These are phyloP conservation scores for Scedosporium minutisporum DNA, from an alignment of 2,329 filamentous ascomycete species.

Conservation along the genomic window DNA sequence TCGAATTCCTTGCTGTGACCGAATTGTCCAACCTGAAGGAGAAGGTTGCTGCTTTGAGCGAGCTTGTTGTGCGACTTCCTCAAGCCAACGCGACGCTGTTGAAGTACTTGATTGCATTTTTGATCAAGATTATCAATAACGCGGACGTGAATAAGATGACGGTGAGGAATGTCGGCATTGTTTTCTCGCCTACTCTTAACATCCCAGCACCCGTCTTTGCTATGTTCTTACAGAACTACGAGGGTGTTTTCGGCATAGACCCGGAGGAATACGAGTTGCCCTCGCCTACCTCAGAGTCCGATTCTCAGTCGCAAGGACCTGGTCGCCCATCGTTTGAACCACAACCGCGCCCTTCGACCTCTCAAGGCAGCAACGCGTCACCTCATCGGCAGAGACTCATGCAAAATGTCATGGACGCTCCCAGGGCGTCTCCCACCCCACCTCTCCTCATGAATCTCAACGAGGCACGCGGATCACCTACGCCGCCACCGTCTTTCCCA, in stretches of 20 bases:
- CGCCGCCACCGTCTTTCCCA: slow-evolving; percentile 22
- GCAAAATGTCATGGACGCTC: slow-evolving; percentile 26
- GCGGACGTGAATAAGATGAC: slow-evolving; percentile 94
- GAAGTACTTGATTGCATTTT: slow-evolving; percentile 74
- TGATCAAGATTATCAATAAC: slow-evolving; percentile 89
- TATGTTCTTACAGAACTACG: slow-evolving; percentile 83
- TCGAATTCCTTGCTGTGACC: slow-evolving; percentile 77
- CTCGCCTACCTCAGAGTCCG: slow-evolving; percentile 29
- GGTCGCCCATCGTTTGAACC: slow-evolving; percentile 15
- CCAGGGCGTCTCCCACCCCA: slow-evolving; percentile 37
- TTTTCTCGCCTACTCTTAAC: slow-evolving; percentile 94
- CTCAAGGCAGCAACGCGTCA: slow-evolving; percentile 36
- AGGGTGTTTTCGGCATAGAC: slow-evolving; percentile 69
- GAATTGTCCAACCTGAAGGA: slow-evolving; percentile 66
- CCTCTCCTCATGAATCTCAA: slow-evolving; percentile 28
- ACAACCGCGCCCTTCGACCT: slow-evolving; percentile 40
- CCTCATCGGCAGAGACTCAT: slow-evolving; percentile 41
- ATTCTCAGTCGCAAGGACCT: slow-evolving; percentile 24
- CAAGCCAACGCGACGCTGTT: slow-evolving; percentile 72
- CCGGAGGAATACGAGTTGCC: slow-evolving; percentile 55
- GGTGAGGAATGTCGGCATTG: slow-evolving; percentile 91
- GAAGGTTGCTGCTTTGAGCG: slow-evolving; percentile 67
- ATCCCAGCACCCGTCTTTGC: slow-evolving; percentile 93
- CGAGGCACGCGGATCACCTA: slow-evolving; percentile 28
- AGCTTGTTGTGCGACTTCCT: slow-evolving; percentile 72